Evolutionary conservation across 768 basidiomycete species (phyloP).

Genomic region (Nidularia sp.): DNA sequence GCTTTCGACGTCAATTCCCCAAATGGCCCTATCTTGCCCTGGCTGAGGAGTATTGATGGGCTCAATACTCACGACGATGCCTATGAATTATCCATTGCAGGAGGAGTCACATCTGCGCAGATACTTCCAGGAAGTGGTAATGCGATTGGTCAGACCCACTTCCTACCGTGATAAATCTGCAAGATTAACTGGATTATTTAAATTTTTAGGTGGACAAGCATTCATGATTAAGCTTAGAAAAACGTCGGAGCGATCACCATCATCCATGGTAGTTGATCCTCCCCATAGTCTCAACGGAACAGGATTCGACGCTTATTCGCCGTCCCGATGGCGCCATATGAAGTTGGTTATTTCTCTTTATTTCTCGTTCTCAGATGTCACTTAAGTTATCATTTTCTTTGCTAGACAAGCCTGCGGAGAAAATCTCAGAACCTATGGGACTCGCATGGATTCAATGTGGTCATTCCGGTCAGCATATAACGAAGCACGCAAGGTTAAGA

Average conservation of each 20-base stretch:
- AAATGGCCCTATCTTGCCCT: constrained; percentile 69
- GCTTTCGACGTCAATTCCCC: constrained; percentile 55
- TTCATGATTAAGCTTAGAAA: constrained; percentile 83
- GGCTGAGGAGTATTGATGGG: constrained; percentile 79
- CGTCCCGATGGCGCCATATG: constrained; percentile 75
- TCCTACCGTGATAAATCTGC: not conserved
- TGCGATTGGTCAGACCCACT: constrained; percentile 53
- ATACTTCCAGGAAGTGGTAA: constrained; percentile 76
- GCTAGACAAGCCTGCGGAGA: constrained; percentile 63
- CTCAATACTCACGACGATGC: constrained; percentile 84
- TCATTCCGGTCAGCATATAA: constrained; percentile 77
- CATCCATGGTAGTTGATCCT: constrained; percentile 83
- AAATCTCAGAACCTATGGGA: constrained; percentile 40
- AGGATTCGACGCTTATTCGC: constrained; percentile 25
- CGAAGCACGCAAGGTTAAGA: constrained; percentile 64
- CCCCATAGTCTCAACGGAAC: constrained; percentile 59
- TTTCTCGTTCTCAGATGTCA: not conserved
- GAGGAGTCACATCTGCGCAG: constrained; percentile 85
- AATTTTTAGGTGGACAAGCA: constrained; percentile 71
- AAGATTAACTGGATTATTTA: not conserved
- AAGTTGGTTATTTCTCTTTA: constrained; percentile 41
- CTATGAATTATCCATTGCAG: constrained; percentile 70
- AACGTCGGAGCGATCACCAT: constrained; percentile 70
- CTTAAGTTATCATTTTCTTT: constrained; percentile 3
- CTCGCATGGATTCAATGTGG: constrained; percentile 79